Conservation (phyloP, 2,329 filamentous ascomycete genomes). For the Curvularia sp. region DNA sequence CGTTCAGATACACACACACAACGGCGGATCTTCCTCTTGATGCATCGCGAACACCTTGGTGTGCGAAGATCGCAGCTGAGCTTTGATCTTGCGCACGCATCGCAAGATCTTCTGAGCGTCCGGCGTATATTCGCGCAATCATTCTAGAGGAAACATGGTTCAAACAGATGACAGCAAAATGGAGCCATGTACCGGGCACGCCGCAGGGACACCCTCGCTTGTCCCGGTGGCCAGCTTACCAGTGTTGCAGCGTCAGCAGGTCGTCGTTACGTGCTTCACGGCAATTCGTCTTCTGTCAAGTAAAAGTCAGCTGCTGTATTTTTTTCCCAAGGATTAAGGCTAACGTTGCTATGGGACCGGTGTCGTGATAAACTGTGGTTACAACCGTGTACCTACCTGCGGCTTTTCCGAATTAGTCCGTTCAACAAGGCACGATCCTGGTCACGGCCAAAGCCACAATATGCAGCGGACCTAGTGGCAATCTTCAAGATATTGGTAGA, state of each 20-base stretch:
- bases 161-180: background rate
- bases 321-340: background rate
- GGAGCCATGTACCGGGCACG: background rate
- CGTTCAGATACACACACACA: slow-evolving; percentile 64
- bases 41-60: slow-evolving; percentile 63
- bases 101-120: slow-evolving; percentile 65
- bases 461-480: background rate
- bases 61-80: slow-evolving; percentile 63
- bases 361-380: too few relatives aligned
- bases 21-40: slow-evolving; percentile 54
- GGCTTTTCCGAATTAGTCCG: background rate
- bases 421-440: background rate
- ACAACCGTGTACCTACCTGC: background rate
- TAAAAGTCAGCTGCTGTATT: background rate
- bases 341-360: background rate
- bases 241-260: background rate
- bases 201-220: background rate
- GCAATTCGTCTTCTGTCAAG: too few relatives aligned
- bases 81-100: slow-evolving; percentile 64
- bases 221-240: background rate
- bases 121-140: slow-evolving; percentile 55
- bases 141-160: slow-evolving; percentile 15
- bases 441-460: background rate
- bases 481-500: background rate
- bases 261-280: background rate